Percentiles rank a stretch among this genome's conserved stretches.
phyloP scores from a whole-genome alignment of 176 grass and related monocot species.

The Zea luxurians region DNA sequence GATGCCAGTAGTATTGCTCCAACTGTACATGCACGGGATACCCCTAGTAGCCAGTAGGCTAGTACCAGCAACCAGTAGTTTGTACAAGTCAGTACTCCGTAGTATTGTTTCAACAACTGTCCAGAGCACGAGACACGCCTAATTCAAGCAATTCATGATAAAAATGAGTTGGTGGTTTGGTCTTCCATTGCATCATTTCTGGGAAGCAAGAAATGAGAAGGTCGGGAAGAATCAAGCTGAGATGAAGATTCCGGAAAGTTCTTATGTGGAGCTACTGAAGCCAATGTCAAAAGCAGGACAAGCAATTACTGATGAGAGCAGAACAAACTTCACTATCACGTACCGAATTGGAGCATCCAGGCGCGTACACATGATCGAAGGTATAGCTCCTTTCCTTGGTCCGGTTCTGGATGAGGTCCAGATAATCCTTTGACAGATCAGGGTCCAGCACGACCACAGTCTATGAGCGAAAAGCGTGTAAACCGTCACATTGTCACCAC shows the following conservation, averaged over 20 bases:
- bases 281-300: not conserved
- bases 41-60: not conserved
- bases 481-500: constrained; percentile 32
- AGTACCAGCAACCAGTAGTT: not conserved
- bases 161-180: constrained; percentile 34
- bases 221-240: constrained; percentile 10
- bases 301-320: constrained; percentile 20
- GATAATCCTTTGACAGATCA: constrained; percentile 95
- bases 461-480: constrained; percentile 37
- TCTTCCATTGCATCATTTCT: not conserved
- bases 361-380: constrained; percentile 92
- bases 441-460: constrained; percentile 91
- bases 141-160: constrained; percentile 14
- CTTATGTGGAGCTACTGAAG: not conserved
- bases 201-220: not conserved
- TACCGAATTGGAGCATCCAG: constrained; percentile 84
- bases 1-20: constrained; percentile 25
- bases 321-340: constrained; percentile 6
- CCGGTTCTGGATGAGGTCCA: constrained; percentile 90
- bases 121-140: constrained; percentile 10
- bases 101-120: not conserved
- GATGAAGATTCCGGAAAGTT: not conserved
- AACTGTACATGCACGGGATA: constrained; percentile 10
- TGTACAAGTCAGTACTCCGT: not conserved
- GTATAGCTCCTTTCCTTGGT: constrained; percentile 91